Conservation (phyloP, 2,329 filamentous ascomycete genomes). For the Colletotrichum liriopes region DNA sequence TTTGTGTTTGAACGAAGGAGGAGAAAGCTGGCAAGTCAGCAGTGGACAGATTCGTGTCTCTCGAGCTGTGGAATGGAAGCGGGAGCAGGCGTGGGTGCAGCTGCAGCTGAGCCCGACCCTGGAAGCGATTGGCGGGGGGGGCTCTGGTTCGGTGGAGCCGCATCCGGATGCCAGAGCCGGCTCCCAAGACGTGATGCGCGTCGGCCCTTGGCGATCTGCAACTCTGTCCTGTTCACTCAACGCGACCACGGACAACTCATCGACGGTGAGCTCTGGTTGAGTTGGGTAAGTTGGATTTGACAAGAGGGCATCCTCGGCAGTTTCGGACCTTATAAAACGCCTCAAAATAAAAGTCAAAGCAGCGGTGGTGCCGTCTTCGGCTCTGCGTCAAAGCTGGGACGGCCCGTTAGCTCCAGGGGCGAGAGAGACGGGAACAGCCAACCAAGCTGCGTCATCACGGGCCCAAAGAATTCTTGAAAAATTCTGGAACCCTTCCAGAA, state of each 20-base stretch:
- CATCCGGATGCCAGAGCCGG: slow-evolving; percentile 33
- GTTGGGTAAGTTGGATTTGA: background rate
- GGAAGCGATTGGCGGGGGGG: slow-evolving; percentile 25
- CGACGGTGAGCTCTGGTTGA: background rate
- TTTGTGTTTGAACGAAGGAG: background rate
- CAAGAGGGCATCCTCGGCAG: background rate
- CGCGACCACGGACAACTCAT: background rate
- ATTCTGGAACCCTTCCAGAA: slow-evolving; percentile 8
- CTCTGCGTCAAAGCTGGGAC: slow-evolving; percentile 4
- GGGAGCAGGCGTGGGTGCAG: slow-evolving; percentile 15
- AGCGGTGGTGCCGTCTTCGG: background rate
- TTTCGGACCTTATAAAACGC: background rate
- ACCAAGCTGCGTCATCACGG: slow-evolving; percentile 10
- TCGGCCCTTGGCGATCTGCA: slow-evolving; percentile 22
- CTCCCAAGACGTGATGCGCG: slow-evolving; percentile 19
- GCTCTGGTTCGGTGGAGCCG: slow-evolving; percentile 31
- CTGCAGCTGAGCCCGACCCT: slow-evolving; percentile 25
- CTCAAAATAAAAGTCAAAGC: slow-evolving; percentile 7
- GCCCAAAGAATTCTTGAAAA: background rate
- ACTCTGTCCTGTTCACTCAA: background rate
- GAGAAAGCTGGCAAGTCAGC: background rate
- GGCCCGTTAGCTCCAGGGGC: slow-evolving; percentile 15
- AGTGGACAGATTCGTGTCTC: slow-evolving; percentile 5
- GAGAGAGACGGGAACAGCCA: background rate
- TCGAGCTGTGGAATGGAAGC: slow-evolving; percentile 1